A percentile compares a stretch with the other conserved stretches of the same genome.
phyloP scores from a whole-genome alignment of 306 rosid genomes.

The Rubus parviflorus region DNA sequence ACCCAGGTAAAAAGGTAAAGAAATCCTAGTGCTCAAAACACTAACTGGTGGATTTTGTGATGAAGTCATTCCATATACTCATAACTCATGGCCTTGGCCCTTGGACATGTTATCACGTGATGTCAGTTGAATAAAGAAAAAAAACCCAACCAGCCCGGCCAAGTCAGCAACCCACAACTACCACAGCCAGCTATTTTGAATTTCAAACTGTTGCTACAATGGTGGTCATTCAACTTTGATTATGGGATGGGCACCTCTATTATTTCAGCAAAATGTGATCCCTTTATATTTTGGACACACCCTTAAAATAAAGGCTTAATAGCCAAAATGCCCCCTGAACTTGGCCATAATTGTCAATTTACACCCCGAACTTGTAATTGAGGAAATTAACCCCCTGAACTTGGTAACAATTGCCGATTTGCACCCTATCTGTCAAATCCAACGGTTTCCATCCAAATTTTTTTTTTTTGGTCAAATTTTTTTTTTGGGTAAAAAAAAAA shows the following conservation, averaged over 20 bases:
- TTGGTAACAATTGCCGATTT: too few relatives aligned
- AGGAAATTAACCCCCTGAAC: too few relatives aligned
- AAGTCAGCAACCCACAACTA: slow-evolving; percentile 7
- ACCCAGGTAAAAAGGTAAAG: not conserved
- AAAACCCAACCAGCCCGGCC: slow-evolving; percentile 3
- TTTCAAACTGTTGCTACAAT: slow-evolving; percentile 2
- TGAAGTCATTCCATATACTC: slow-evolving; percentile 6
- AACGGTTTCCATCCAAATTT: too few relatives aligned
- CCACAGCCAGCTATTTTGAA: not conserved
- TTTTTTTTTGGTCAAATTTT: too few relatives aligned
- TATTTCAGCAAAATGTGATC: not conserved
- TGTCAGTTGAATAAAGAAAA: not conserved
- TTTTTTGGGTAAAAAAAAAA: too few relatives aligned
- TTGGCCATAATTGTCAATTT: too few relatives aligned
- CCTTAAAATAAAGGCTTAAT: not conserved
- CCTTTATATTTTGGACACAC: not conserved
- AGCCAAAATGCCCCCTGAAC: too few relatives aligned
- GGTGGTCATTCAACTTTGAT: not conserved
- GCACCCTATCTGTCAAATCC: too few relatives aligned
- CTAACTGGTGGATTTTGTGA: not conserved
- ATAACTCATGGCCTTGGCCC: not conserved
- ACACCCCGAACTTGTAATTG: too few relatives aligned
- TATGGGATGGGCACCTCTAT: slow-evolving; percentile 8
- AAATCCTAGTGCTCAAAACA: not conserved
- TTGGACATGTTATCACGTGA: slow-evolving; percentile 5